Conservation (phyloP, 2,329 filamentous ascomycete genomes). For the Ceratocystis alfenasii region DNA sequence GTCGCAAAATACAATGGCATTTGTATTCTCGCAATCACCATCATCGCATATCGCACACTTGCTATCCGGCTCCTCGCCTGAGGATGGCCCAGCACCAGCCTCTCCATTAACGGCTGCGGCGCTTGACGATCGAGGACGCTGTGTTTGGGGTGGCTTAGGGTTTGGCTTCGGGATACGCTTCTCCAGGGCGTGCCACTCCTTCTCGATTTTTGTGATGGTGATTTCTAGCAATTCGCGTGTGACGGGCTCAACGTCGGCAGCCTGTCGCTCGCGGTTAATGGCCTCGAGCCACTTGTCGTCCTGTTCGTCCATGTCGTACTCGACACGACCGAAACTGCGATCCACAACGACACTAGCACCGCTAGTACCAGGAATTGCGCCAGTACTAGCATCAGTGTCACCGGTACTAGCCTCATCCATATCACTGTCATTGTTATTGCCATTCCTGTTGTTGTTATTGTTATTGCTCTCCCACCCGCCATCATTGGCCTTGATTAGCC, state of each 20-base stretch:
- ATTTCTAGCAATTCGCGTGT: conserved; percentile 94
- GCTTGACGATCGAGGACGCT: conserved; percentile 82
- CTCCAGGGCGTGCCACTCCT: conserved; percentile 93
- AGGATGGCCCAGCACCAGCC: conserved; percentile 38
- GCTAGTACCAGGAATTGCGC: too few species aligned
- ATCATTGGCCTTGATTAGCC: conserved; percentile 54
- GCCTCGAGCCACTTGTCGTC: conserved; percentile 91
- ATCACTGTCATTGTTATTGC: conserved; percentile 23
- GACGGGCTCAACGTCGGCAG: conserved; percentile 65
- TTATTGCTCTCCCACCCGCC: conserved; percentile 46
- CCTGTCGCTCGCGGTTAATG: conserved; percentile 65
- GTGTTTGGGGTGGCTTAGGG: conserved; percentile 88
- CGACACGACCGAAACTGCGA: conserved; percentile 61
- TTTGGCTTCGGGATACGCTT: conserved; percentile 96
- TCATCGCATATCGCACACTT: conserved; percentile 98
- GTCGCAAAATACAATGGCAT: conserved; percentile 97
- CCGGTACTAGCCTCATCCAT: too few species aligned
- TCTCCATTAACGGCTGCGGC: conserved; percentile 94
- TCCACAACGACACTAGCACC: conserved; percentile 19
- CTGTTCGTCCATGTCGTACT: conserved; percentile 99
- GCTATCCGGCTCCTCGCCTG: conserved; percentile 84
- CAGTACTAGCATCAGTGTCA: too few species aligned
- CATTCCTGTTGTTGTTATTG: conserved; percentile 13
- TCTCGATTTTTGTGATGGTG: conserved; percentile 96
- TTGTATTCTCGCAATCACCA: conserved; percentile 98